phyloP scores from a whole-genome alignment of 2,329 filamentous ascomycete genomes.

The Exserohilum rostratum region DNA sequence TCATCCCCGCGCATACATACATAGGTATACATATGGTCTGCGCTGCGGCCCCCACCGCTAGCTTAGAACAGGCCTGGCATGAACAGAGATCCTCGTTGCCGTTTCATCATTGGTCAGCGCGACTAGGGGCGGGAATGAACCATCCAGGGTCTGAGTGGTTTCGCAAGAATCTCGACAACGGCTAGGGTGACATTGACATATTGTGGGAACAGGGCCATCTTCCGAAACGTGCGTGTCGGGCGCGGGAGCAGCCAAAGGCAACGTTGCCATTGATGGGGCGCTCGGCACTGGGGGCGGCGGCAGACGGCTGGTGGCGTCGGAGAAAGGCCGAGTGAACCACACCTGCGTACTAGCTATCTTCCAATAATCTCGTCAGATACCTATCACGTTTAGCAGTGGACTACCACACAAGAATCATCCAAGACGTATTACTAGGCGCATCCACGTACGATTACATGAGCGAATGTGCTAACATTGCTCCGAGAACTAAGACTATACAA shows the following conservation, averaged over 20 bases:
- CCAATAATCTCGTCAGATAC: background rate
- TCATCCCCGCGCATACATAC: background rate
- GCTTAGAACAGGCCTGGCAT: background rate
- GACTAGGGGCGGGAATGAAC: background rate
- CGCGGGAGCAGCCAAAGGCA: background rate
- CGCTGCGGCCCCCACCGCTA: background rate
- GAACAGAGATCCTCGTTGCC: background rate
- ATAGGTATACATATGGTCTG: too few species aligned
- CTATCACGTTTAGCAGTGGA: background rate
- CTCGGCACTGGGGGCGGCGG: conserved; percentile 1
- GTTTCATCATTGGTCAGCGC: background rate
- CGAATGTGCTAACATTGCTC: background rate
- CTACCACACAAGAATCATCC: background rate
- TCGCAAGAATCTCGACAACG: background rate
- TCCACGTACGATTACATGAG: background rate
- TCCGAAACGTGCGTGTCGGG: conserved; percentile 1
- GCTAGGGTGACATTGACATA: conserved; percentile 2
- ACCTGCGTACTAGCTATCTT: background rate
- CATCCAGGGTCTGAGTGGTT: background rate
- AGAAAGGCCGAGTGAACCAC: background rate
- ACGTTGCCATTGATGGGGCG: background rate
- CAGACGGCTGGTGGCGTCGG: background rate
- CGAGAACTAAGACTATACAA: background rate
- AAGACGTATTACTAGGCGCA: background rate
- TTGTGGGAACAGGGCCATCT: background rate